Evolutionary conservation across 345 rosid genomes (phyloP).

Genomic region (Alliaria petiolata): DNA sequence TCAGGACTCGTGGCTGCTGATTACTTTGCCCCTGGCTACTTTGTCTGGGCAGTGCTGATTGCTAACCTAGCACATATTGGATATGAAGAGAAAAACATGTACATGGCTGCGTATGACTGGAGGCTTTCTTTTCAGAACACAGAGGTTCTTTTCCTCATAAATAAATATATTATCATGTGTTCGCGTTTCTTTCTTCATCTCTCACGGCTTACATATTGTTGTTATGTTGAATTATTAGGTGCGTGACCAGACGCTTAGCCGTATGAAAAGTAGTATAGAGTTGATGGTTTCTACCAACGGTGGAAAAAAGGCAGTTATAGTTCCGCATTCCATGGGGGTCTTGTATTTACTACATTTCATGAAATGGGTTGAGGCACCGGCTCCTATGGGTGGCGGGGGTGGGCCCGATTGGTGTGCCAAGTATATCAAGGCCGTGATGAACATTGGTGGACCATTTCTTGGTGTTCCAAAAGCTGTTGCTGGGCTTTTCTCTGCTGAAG

Average conservation of each 20-base stretch:
- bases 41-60: slow-evolving; percentile 96
- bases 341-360: slow-evolving; percentile 88
- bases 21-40: slow-evolving; percentile 93
- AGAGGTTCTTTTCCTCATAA: slow-evolving; percentile 47
- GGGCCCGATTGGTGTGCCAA: slow-evolving; percentile 94
- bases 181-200: neutral
- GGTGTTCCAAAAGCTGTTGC: slow-evolving; percentile 91
- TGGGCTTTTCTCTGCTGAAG: slow-evolving; percentile 96
- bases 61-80: slow-evolving; percentile 94
- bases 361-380: slow-evolving; percentile 99
- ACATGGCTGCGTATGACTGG: slow-evolving; percentile 99
- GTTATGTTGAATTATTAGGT: slow-evolving; percentile 47
- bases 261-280: slow-evolving; percentile 75
- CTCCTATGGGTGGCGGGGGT: slow-evolving; percentile 97
- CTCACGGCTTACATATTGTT: slow-evolving; percentile 3
- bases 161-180: neutral
- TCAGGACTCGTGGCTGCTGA: slow-evolving; percentile 98
- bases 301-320: slow-evolving; percentile 75
- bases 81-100: slow-evolving; percentile 94
- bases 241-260: slow-evolving; percentile 84
- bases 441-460: slow-evolving; percentile 91
- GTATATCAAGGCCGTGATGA: slow-evolving; percentile 89
- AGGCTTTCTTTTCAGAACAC: slow-evolving; percentile 93
- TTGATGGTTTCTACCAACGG: slow-evolving; percentile 80
- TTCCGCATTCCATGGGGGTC: slow-evolving; percentile 99